A percentile compares a stretch with the other conserved stretches of the same genome.
Conservation (phyloP, 2,329 filamentous ascomycete species). For the Colletotrichum lupini region DNA sequence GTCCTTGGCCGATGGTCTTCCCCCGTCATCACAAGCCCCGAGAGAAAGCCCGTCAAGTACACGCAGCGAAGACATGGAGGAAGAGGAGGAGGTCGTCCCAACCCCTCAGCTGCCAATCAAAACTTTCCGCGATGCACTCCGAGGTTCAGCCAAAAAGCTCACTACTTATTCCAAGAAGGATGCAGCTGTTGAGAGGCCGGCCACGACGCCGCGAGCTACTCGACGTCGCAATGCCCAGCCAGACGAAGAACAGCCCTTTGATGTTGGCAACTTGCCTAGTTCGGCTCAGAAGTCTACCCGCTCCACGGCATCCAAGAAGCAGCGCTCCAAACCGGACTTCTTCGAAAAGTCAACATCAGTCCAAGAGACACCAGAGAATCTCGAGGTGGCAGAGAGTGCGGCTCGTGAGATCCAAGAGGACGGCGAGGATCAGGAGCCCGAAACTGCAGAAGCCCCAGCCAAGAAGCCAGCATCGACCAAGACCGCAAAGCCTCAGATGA, state of each 20-base stretch:
- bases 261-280: constrained; percentile 29
- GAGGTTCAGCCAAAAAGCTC: constrained; percentile 40
- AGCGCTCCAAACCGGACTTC: constrained; percentile 55
- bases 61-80: constrained; percentile 39
- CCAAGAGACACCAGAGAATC: constrained; percentile 31
- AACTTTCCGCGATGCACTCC: not conserved
- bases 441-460: constrained; percentile 14
- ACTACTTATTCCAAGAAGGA: constrained; percentile 47
- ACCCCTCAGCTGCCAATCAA: constrained; percentile 16
- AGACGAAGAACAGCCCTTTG: constrained; percentile 31
- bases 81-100: constrained; percentile 39
- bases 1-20: constrained; percentile 10
- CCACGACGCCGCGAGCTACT: constrained; percentile 32
- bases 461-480: not conserved
- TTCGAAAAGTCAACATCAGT: constrained; percentile 46
- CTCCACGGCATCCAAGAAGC: constrained; percentile 51
- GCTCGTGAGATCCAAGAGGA: constrained; percentile 4
- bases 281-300: constrained; percentile 37
- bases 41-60: constrained; percentile 13
- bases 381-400: constrained; percentile 18
- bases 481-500: not conserved
- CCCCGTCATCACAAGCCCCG: constrained; percentile 27
- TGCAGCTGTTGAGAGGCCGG: constrained; percentile 44
- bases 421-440: constrained; percentile 19
- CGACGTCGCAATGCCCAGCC: not conserved